A percentile compares a stretch with the other conserved stretches of the same genome.
Evolutionary conservation across 2,329 filamentous ascomycete genomes (phyloP).

Genomic region (Sporothrix dimorphospora): DNA sequence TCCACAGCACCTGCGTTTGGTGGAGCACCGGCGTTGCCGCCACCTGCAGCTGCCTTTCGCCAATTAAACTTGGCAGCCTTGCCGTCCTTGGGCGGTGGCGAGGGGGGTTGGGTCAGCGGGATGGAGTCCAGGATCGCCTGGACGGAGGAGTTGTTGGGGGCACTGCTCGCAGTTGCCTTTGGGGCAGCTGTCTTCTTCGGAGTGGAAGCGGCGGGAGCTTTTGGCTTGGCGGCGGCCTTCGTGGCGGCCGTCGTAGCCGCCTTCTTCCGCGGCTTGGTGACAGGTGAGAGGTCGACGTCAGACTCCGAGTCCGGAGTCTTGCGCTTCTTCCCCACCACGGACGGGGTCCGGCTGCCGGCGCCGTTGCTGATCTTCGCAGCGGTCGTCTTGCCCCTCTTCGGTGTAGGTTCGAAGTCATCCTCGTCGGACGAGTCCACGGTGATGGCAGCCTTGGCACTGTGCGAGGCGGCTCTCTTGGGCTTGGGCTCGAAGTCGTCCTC

Average conservation of each 20-base stretch:
- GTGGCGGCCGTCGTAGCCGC: conserved; percentile 46
- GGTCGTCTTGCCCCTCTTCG: conserved; percentile 41
- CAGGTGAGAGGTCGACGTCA: conserved; percentile 54
- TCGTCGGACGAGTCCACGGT: conserved; percentile 42
- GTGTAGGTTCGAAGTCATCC: conserved; percentile 38
- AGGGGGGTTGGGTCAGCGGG: conserved; percentile 78
- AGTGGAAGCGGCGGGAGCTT: conserved; percentile 55
- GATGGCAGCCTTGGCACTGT: conserved; percentile 44
- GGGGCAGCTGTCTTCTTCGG: conserved; percentile 25
- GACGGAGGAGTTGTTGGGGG: conserved; percentile 60
- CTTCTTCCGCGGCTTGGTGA: conserved; percentile 60
- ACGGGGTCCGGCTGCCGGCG: conserved; percentile 2
- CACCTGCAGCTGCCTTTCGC: conserved; percentile 61
- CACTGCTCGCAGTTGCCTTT: conserved; percentile 47
- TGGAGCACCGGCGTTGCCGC: conserved; percentile 65
- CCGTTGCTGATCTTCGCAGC: conserved; percentile 15
- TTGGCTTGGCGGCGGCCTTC: conserved; percentile 46
- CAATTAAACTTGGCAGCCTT: conserved; percentile 76
- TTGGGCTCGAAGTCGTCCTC: conserved; percentile 69
- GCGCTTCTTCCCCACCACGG: conserved; percentile 52
- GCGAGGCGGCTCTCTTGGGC: conserved; percentile 59
- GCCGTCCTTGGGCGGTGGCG: conserved; percentile 73
- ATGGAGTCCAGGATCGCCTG: conserved; percentile 88
- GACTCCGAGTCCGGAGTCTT: conserved; percentile 60
- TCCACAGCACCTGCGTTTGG: conserved; percentile 67